A percentile compares a stretch with the other conserved stretches of the same genome.
Evolutionary conservation across 2,329 filamentous ascomycete genomes (phyloP).

Genomic region (Pseudogymnoascus sp.): DNA sequence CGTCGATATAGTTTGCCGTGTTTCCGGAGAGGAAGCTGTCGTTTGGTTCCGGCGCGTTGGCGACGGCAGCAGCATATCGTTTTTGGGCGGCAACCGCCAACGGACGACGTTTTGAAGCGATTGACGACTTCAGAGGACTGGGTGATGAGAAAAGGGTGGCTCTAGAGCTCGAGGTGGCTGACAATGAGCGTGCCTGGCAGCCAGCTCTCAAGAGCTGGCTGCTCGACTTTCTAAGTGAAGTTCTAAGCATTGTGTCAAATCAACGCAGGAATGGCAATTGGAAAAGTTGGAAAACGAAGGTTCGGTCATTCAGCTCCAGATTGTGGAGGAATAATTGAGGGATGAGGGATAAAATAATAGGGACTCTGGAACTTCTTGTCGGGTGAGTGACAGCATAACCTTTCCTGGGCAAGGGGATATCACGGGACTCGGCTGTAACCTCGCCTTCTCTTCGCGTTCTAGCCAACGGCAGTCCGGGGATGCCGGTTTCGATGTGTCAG

Average conservation of each 20-base stretch:
- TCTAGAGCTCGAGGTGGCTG: conserved; percentile 31
- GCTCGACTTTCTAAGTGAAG: conserved; percentile 59
- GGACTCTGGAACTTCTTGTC: not conserved
- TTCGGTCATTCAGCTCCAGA: conserved; percentile 9
- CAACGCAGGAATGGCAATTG: conserved; percentile 29
- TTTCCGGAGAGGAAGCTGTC: conserved; percentile 96
- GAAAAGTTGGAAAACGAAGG: conserved; percentile 14
- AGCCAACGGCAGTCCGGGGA: conserved; percentile 1
- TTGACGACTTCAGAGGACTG: conserved; percentile 33
- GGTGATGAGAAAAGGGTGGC: conserved; percentile 35
- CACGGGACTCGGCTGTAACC: conserved; percentile 8
- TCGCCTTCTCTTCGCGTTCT: not conserved
- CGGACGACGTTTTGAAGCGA: conserved; percentile 42
- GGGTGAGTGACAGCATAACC: conserved; percentile 5
- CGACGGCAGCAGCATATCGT: conserved; percentile 49
- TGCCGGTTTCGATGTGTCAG: not conserved
- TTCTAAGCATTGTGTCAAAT: conserved; percentile 62
- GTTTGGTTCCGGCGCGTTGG: conserved; percentile 65
- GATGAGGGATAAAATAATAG: conserved; percentile 9
- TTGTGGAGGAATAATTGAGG: conserved; percentile 4
- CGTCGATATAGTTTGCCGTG: conserved; percentile 98
- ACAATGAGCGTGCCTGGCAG: conserved; percentile 34
- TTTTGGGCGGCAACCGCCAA: conserved; percentile 44
- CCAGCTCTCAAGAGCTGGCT: conserved; percentile 55
- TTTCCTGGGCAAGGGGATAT: conserved; percentile 1